Evolutionary conservation across 495 filamentous ascomycete genomes (phyloP), one percentile per base, ranked within the genome.

Genomic region (Penicillium ucsense): DNA sequence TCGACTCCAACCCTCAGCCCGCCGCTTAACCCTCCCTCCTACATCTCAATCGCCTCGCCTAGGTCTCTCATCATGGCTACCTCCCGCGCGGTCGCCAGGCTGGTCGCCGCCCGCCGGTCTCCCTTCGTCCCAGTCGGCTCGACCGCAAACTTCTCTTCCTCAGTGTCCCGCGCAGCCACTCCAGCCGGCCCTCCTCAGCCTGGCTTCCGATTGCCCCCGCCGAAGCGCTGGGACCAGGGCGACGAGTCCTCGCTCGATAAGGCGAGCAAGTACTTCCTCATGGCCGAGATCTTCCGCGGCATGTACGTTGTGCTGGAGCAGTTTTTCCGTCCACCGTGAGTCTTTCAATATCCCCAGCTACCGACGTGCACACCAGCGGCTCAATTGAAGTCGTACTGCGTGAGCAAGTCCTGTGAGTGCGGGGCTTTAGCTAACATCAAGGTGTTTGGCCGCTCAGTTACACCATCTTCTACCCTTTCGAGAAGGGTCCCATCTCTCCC

Each of bases 281-380:
- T 97, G 76, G 84, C 85, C 5, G 92, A 98, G 76, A 92, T 98
- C 82, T 69, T 87, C 63, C 81, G 92, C 57, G 92, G 92, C 65
- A 96, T 98, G 94, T 97, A 95, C 61, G 86, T 97, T 44, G 83
- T 92, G 65, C 61, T 98, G 66, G 92, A 98, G 79, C 91, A 98
- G 73, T 98, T 84, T 79, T 98, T 98, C 76, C 73, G 92, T 63
- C 86, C 92, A 64, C 92, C 92, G 86, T 95, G 70, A 81, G 88
- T 89, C 46, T 8, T 12, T 34, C 38, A 20, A 20, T 47, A 5
- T 31, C 38, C 35, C 7, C 6, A 5, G 20, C 34, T 20, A 12
- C 27, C 6, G 30, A 32, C 27, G 10, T 11, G 29, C 2, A 11
- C 32, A 27, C 20, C 20, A 20, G 20, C 20, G 42, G 31, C 33